Evolutionary conservation across 2,329 filamentous ascomycete species (phyloP).

Genomic region (Didymella pinodella): DNA sequence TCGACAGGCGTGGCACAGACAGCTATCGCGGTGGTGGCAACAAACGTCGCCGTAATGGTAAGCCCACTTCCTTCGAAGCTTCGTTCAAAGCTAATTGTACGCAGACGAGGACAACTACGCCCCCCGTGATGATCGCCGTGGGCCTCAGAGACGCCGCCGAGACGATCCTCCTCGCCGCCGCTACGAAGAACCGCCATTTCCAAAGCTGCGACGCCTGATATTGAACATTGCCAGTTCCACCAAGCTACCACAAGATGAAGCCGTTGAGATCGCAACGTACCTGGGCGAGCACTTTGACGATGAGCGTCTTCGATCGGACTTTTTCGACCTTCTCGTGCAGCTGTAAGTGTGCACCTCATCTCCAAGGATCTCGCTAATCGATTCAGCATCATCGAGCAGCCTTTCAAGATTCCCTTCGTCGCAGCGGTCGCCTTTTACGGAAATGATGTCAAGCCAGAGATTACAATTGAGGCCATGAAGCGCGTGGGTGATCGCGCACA

Average conservation of each 20-base stretch:
- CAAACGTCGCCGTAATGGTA: conserved; percentile 47
- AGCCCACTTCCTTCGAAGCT: conserved; percentile 6
- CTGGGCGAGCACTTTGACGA: conserved; percentile 81
- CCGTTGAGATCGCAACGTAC: conserved; percentile 61
- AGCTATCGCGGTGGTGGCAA: conserved; percentile 36
- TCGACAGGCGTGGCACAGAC: conserved; percentile 39
- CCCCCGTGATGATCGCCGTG: conserved; percentile 42
- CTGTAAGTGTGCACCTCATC: conserved; percentile 59
- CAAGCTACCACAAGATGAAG: conserved; percentile 49
- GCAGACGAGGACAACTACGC: conserved; percentile 42
- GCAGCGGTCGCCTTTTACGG: conserved; percentile 81
- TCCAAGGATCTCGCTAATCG: conserved; percentile 22
- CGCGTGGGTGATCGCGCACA: conserved; percentile 70
- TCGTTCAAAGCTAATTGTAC: conserved; percentile 4
- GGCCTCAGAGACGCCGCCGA: conserved; percentile 43
- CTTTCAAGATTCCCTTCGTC: conserved; percentile 95
- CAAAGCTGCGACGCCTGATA: conserved; percentile 46
- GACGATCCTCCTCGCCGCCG: conserved; percentile 44
- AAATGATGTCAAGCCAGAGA: conserved; percentile 79
- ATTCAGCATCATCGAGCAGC: conserved; percentile 78
- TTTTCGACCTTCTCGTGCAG: conserved; percentile 77
- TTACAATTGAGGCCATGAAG: conserved; percentile 74
- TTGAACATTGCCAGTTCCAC: conserved; percentile 51
- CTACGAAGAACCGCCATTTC: conserved; percentile 46
- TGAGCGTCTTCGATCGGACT: conserved; percentile 75